Percentiles rank a stretch among this genome's conserved stretches.
Conservation (phyloP, 495 filamentous ascomycete genomes). For the Beverwykella pulmonaria region DNA sequence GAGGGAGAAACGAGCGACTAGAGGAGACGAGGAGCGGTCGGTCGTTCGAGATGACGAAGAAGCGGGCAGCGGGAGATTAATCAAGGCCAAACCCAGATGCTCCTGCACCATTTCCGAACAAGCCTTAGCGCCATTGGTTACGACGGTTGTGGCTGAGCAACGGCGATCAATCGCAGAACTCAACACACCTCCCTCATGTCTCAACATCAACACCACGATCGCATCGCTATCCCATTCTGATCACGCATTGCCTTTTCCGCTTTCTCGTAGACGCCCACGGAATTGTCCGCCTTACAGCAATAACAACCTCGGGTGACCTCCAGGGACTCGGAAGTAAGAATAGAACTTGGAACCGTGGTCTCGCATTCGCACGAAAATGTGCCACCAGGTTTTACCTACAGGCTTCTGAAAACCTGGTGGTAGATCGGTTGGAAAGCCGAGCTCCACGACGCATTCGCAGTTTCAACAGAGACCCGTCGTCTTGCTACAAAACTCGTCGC, state of each 20-base stretch:
- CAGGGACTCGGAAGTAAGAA: too few species aligned
- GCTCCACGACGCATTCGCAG: too few species aligned
- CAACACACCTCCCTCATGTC: too few species aligned
- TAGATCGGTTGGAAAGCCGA: too few species aligned
- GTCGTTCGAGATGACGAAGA: neutral
- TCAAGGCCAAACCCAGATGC: neutral
- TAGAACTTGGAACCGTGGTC: neutral
- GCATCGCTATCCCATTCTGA: neutral
- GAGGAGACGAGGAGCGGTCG: neutral
- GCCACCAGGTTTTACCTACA: too few species aligned
- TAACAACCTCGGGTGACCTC: too few species aligned
- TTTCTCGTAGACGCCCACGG: too few species aligned
- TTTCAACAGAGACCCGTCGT: neutral
- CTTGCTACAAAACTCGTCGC: too few species aligned
- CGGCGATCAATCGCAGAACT: neutral
- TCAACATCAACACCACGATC: neutral
- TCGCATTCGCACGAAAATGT: neutral
- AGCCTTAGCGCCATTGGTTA: neutral
- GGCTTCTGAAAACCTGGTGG: too few species aligned
- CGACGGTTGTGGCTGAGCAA: neutral
- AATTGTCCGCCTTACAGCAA: too few species aligned
- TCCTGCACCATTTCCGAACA: neutral
- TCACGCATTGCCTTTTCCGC: too few species aligned
- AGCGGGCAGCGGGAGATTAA: neutral
- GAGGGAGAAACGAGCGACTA: neutral